Conservation (phyloP, 192 early-diverging fungal species). For the Cetraspora pellucida region DNA sequence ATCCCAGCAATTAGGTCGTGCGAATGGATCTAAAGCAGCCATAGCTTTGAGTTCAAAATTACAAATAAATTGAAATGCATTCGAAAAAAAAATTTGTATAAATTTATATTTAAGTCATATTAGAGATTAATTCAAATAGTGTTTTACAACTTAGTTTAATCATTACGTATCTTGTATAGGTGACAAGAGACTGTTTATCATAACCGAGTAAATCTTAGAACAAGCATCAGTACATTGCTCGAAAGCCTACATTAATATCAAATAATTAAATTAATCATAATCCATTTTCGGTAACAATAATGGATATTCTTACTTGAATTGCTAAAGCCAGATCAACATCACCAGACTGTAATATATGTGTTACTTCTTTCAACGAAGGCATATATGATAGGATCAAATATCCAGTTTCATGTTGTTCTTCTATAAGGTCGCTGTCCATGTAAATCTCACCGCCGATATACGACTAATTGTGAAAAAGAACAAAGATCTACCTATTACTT, state of each 20-base stretch:
- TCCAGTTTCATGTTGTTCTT: constrained; percentile 61
- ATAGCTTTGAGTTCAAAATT: constrained; percentile 42
- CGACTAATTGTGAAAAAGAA: not conserved
- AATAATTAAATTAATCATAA: not conserved
- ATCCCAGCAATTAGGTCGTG: constrained; percentile 71
- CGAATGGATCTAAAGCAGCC: constrained; percentile 62
- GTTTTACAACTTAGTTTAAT: not conserved
- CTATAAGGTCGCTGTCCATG: constrained; percentile 60
- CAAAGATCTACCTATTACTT: too few relatives aligned
- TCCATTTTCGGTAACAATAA: not conserved
- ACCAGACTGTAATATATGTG: constrained; percentile 76
- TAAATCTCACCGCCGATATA: constrained; percentile 41
- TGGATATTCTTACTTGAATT: constrained; percentile 49
- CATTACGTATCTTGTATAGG: constrained; percentile 41
- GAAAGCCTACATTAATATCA: constrained; percentile 52
- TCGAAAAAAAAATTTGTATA: not conserved
- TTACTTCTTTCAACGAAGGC: constrained; percentile 79
- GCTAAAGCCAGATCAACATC: constrained; percentile 52
- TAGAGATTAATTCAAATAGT: not conserved
- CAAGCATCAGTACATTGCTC: constrained; percentile 77
- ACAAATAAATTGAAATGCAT: not conserved
- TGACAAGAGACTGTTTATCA: constrained; percentile 60
- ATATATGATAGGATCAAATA: constrained; percentile 74
- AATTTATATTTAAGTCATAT: not conserved
- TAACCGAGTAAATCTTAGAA: constrained; percentile 73